These are phyloP conservation scores for Hagleromyces aurorensis DNA, from an alignment of 805 yeast species.

Conservation along the genomic window DNA sequence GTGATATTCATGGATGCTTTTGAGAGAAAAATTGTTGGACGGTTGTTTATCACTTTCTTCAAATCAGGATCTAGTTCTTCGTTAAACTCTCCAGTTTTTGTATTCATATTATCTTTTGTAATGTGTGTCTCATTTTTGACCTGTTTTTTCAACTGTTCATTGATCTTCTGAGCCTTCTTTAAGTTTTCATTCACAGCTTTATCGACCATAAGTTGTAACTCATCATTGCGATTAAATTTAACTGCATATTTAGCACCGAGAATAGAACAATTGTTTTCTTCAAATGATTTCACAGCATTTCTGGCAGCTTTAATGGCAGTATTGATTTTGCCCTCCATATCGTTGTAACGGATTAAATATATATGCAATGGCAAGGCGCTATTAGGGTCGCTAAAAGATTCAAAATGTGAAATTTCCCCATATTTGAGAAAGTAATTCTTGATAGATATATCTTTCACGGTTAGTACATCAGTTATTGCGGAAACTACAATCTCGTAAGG, in stretches of 20 bases:
- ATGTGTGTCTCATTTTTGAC: slow-evolving; percentile 11
- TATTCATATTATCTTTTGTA: slow-evolving; percentile 1
- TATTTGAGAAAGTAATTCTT: slow-evolving; percentile 49
- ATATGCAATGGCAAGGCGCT: slow-evolving; percentile 77
- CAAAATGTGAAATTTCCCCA: slow-evolving; percentile 57
- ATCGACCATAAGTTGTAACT: slow-evolving; percentile 30
- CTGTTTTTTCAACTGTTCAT: slow-evolving; percentile 20
- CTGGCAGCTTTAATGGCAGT: slow-evolving; percentile 43
- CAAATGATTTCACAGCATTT: slow-evolving; percentile 36
- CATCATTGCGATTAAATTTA: slow-evolving; percentile 40
- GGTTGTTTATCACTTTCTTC: slow-evolving; percentile 40
- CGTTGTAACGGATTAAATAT: slow-evolving; percentile 54
- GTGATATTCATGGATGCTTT: slow-evolving; percentile 46
- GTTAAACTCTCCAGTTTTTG: slow-evolving; percentile 5
- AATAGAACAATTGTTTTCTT: slow-evolving; percentile 39
- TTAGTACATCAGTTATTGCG: slow-evolving; percentile 32
- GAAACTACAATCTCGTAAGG: slow-evolving; percentile 60
- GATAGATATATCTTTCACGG: slow-evolving; percentile 19
- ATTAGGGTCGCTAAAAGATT: slow-evolving; percentile 56
- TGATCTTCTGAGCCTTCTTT: slow-evolving; percentile 34
- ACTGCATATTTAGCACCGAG: slow-evolving; percentile 44
- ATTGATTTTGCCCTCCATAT: slow-evolving; percentile 40
- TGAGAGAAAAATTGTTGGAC: slow-evolving; percentile 50
- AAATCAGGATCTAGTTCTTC: slow-evolving; percentile 41
- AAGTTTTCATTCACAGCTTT: slow-evolving; percentile 31